Evolutionary conservation across 208 protist genomes (phyloP), one percentile per base, ranked within the genome.

Genomic region (Acanthamoeba quina): DNA sequence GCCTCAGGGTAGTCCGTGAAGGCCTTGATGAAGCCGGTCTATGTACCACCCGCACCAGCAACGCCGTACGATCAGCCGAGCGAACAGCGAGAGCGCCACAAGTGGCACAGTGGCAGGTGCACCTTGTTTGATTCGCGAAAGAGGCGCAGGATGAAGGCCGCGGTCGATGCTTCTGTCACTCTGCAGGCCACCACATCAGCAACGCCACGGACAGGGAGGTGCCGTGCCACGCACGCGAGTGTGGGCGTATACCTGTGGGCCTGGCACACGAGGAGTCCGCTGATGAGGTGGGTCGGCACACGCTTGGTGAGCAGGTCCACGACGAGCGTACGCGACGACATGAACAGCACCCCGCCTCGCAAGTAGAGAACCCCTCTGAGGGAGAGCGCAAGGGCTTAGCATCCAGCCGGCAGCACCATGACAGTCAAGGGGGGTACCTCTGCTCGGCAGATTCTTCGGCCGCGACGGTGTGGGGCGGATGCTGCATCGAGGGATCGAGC

Each of bases 311-410:
- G 88, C 85, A 98, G 70, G 93, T 98, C 97, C 60, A 98, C 96
- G 58, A 98, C 92, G 34, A 98, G 95, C 49, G 97, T 98, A 56
- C 96, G 95, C 34, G 97, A 95, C 7, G 96, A 98, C 21, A 97
- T 93, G 64, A 97, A 95, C 24, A 98, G 34, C 47, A 96, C 93
- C 15, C 97, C 96, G 37, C 96, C 95, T 26, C 92, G n/a, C 26
- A 82, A 13, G 68, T 97, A 97, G 83, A 97, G 83, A 26, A 31
- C 83, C 26, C 26, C 56, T 62, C 95, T 52, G 68, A 66, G 52
- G 52, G 52, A 13, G 82, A 68, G 37, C 31, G 2, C 11, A 41
- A 15, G 31, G 21, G 5, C 11, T 44, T 5, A 44, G 3, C 41
- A 9, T 44, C 41, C 41, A 44, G 41, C 2, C 41, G 41, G 21